Conservation (phyloP, 805 yeast genomes). For the Candida ficus region DNA sequence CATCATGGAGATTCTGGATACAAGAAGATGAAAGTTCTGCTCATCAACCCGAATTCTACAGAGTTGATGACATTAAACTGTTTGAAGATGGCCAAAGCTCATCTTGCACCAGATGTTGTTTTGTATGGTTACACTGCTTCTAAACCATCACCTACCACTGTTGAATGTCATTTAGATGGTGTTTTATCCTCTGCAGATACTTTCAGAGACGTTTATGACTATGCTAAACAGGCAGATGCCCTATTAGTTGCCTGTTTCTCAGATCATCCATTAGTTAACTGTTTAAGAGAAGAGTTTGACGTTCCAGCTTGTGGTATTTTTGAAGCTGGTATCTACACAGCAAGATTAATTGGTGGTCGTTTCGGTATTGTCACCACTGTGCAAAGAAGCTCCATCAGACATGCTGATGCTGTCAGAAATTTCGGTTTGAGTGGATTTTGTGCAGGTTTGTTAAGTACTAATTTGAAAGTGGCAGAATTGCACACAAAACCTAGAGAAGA, state of each 20-base stretch:
- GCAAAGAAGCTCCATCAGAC: slow-evolving; percentile 28
- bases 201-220: slow-evolving; percentile 26
- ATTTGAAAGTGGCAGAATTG: slow-evolving; percentile 28
- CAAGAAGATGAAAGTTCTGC: slow-evolving; percentile 20
- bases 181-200: slow-evolving; percentile 29
- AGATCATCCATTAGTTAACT: slow-evolving; percentile 31
- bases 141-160: slow-evolving; percentile 24
- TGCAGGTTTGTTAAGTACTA: slow-evolving; percentile 30
- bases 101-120: slow-evolving; percentile 26
- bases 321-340: slow-evolving; percentile 31
- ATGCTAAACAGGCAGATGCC: slow-evolving; percentile 26
- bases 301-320: slow-evolving; percentile 30
- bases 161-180: slow-evolving; percentile 32
- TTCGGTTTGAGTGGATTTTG: slow-evolving; percentile 28
- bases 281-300: slow-evolving; percentile 31
- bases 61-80: slow-evolving; percentile 27
- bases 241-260: slow-evolving; percentile 32
- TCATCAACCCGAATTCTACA: slow-evolving; percentile 30
- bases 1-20: background rate
- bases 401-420: slow-evolving; percentile 25
- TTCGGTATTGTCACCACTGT: slow-evolving; percentile 31
- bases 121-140: slow-evolving; percentile 30
- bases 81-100: slow-evolving; percentile 25
- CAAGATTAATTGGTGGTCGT: slow-evolving; percentile 29
- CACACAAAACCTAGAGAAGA: slow-evolving; percentile 28